These are phyloP conservation scores for Colletotrichum graminicola DNA, from an alignment of 2,329 filamentous ascomycete genomes.

Conservation along the genomic window DNA sequence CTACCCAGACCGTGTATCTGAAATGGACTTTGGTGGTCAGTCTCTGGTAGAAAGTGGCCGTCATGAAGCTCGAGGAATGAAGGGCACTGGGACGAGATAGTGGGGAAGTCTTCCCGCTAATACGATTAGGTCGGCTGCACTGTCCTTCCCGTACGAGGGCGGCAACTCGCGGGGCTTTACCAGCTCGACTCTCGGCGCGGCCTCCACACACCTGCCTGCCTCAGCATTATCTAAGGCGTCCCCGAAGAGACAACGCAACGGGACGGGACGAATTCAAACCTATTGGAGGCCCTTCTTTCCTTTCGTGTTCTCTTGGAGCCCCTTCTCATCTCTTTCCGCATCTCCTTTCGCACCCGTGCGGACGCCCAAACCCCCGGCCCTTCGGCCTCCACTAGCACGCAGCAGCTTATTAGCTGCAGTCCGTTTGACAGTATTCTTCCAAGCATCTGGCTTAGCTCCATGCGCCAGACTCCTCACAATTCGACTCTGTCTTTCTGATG, in stretches of 20 bases:
- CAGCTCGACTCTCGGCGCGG: constrained; percentile 17
- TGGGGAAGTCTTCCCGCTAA: constrained; percentile 5
- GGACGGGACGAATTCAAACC: constrained; percentile 17
- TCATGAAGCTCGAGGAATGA: not conserved
- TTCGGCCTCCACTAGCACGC: not conserved
- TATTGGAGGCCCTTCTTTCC: not conserved
- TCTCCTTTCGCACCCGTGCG: not conserved
- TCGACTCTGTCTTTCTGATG: constrained; percentile 5
- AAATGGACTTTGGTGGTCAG: not conserved
- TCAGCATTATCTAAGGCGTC: constrained; percentile 18
- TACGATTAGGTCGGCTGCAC: not conserved
- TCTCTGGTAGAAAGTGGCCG: not conserved
- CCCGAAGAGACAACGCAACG: constrained; percentile 24
- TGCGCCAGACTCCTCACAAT: constrained; percentile 19
- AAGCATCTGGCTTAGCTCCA: constrained; percentile 27
- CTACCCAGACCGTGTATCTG: not conserved
- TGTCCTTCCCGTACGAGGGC: not conserved
- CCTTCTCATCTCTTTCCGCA: not conserved
- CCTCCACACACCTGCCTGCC: constrained; percentile 12
- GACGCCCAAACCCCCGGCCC: not conserved
- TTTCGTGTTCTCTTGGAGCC: not conserved
- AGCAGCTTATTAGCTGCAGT: constrained; percentile 10
- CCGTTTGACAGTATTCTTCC: constrained; percentile 17
- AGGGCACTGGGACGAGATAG: not conserved
- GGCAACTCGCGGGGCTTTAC: constrained; percentile 28